Base-by-base conservation (phyloP, 208 protist species). In the Giardia duodenalis region DNA sequence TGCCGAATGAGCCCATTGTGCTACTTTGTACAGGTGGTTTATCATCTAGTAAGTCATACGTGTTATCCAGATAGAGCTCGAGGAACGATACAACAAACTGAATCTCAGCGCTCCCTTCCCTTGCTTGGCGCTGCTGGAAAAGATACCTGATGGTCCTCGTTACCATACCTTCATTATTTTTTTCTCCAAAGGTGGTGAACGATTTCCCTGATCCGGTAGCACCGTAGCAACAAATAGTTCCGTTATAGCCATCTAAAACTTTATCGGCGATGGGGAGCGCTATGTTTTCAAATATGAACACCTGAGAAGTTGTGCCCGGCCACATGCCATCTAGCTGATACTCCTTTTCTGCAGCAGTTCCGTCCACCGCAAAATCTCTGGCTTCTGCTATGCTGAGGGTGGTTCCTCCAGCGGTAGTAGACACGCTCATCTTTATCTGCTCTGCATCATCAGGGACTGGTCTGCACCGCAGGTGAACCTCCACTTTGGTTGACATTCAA, bases 61-160 rank as follows among this genome's bases (percentile, higher is more conserved):
- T 76, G 19, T 76, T 76, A 76, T 76, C 57, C 57, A 76, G 57
- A 76, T 76, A 76, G 10, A 76, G 10, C 57, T 76, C 57, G 57
- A 76, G 57, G 57, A 76, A 76, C 19, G 57, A 76, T 10, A 10
- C 10, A 30, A 76, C 57, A 30, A 76, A 76, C 19, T 30, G 19
- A 30, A 76, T 76, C 19, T 76, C 57, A 10, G 30, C 57, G 57
- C 57, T 76, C 10, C 57, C 30, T 30, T 76, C 19, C 57, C 57
- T 10, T 10, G 30, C 57, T 30, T 76, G 19, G 19, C 30, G 57
- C 57, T 76, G 57, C 57, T 30, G 57, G 57, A 76, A 76, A 30
- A 76, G 57, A 30, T 76, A 30, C 57, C 30, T 10, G 30, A 76
- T 76, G 19, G 57, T 30, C 10, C 57, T 10, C 57, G 57, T 39